Evolutionary conservation across 441 rosid genomes (phyloP), one percentile per base, ranked within the genome.

Genomic region (Geranium incanum): DNA sequence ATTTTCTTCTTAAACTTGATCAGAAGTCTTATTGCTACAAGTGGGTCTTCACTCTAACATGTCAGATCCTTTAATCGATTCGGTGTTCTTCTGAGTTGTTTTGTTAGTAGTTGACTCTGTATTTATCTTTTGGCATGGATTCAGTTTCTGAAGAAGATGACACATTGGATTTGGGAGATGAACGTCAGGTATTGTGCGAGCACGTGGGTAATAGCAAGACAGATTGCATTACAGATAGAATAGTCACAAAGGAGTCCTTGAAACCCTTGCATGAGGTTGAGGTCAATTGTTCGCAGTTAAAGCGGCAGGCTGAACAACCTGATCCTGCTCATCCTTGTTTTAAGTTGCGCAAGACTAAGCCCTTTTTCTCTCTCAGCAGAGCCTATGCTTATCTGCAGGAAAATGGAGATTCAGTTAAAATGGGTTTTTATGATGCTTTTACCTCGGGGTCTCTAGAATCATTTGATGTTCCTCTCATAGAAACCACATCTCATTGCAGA

Each of bases 231-330:
- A 8, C 57, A 1, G n/a, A 48, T 48, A 1, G n/a, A 9, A 48
- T n/a, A 48, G 2, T 9, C 15, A 48, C 11, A 2, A 43, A 36
- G 9, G 59, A 55, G 66, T 39, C 60, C 38, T 68, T 33, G 13
- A 16, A 28, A 19, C 15, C 15, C 13, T 48, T 48, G 15, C 15
- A 48, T 13, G 15, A 1, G 57, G 15, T 33, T 69, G 19, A 68
- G 23, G 21, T 68, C 68, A 41, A 18, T 13, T n/a, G 52, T 68
- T n/a, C 33, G 66, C 73, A 62, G 15, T 67, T 52, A 52, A 77
- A 77, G 68, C 62, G 72, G 70, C 72, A 33, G 19, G 37, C 38
- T 55, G 69, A 68, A 45, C 68, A 66, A 37, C 36, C 57, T 72
- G 69, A 68, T 64, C 59, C 5, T 69, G 52, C 28, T 5, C 74